phyloP scores from a whole-genome alignment of 345 rosid species.

The Arabis alpina region DNA sequence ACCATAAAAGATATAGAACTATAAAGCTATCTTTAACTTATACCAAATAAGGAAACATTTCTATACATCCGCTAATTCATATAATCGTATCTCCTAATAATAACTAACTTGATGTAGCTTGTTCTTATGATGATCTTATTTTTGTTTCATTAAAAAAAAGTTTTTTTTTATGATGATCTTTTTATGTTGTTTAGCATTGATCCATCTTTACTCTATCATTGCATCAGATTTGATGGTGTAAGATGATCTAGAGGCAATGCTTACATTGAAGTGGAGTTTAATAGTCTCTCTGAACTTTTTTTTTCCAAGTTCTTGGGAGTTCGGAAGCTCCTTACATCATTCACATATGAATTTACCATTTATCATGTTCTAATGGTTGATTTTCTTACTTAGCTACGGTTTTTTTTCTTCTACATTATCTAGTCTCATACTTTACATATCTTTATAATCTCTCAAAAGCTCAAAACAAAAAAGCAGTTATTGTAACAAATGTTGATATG shows the following conservation, averaged over 20 bases:
- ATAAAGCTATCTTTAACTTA: too few relatives aligned
- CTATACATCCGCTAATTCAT: too few relatives aligned
- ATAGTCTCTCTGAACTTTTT: constrained; percentile 51
- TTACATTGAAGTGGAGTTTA: constrained; percentile 48
- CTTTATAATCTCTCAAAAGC: too few relatives aligned
- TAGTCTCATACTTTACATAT: too few relatives aligned
- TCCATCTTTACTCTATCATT: constrained; percentile 23
- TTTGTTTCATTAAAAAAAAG: background rate
- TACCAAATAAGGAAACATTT: too few relatives aligned
- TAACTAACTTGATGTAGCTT: too few relatives aligned
- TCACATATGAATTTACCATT: constrained; percentile 13
- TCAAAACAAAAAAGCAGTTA: too few relatives aligned
- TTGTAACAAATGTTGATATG: too few relatives aligned
- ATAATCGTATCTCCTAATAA: too few relatives aligned
- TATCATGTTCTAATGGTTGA: background rate
- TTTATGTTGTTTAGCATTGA: constrained; percentile 17
- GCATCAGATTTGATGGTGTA: constrained; percentile 31
- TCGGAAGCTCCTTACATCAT: constrained; percentile 50
- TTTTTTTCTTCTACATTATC: too few relatives aligned
- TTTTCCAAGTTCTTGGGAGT: constrained; percentile 49
- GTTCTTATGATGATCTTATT: too few relatives aligned
- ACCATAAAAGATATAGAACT: too few relatives aligned
- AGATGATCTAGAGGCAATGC: constrained; percentile 40
- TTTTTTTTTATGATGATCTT: background rate
- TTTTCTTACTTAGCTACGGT: background rate